A percentile compares a stretch with the other conserved stretches of the same genome.
Evolutionary conservation across 768 basidiomycete species (phyloP).

Genomic region (Pulveroboletus ravenelii): DNA sequence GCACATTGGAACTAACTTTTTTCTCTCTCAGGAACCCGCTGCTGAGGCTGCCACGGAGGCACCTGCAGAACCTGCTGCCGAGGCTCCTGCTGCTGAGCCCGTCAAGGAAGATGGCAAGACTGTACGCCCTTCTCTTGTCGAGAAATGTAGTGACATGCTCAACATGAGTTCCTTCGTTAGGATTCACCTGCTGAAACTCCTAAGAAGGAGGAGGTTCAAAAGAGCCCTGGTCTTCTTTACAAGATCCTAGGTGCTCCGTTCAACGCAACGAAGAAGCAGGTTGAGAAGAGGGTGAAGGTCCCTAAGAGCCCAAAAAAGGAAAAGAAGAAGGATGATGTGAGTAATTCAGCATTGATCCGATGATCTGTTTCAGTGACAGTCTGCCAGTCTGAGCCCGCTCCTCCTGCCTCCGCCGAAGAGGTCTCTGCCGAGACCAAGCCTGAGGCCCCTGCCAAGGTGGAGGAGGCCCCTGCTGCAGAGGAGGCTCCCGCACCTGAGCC

Average conservation of each 20-base stretch:
- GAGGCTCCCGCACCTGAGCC: conserved; percentile 44
- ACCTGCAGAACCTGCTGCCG: conserved; percentile 25
- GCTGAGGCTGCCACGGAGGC: conserved; percentile 25
- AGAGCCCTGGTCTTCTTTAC: conserved; percentile 71
- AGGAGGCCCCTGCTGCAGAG: conserved; percentile 37
- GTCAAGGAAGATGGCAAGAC: conserved; percentile 43
- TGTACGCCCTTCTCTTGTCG: conserved; percentile 23
- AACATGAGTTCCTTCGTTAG: conserved; percentile 5
- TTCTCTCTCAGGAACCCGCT: conserved; percentile 33
- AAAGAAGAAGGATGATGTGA: conserved; percentile 73
- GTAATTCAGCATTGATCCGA: conserved; percentile 11
- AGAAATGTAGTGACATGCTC: conserved; percentile 30
- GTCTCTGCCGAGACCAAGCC: conserved; percentile 26
- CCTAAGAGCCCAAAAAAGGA: conserved; percentile 79
- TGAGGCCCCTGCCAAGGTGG: conserved; percentile 36
- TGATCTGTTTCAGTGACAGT: not conserved
- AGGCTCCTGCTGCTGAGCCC: conserved; percentile 30
- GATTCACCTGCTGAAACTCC: conserved; percentile 43
- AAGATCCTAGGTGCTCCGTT: conserved; percentile 80
- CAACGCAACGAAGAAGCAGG: conserved; percentile 51
- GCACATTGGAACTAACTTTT: not conserved
- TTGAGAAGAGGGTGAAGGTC: conserved; percentile 54
- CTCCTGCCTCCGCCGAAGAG: conserved; percentile 34
- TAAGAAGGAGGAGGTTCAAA: conserved; percentile 78
- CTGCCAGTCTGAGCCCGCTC: conserved; percentile 29